phyloP scores from a whole-genome alignment of 176 grass and related monocot genomes.

The Lolium perenne region DNA sequence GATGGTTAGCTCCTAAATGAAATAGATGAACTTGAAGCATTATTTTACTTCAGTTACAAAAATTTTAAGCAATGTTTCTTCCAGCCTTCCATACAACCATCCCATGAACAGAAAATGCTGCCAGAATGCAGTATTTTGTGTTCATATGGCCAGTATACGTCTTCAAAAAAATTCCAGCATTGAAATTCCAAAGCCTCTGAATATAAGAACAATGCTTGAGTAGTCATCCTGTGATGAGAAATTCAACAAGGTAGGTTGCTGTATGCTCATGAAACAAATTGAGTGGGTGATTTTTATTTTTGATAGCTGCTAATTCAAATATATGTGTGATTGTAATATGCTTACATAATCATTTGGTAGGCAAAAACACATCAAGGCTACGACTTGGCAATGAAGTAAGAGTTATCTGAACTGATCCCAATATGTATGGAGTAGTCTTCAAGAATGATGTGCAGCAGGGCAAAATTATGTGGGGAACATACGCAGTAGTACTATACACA shows the following conservation, averaged over 20 bases:
- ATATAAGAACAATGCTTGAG: slow-evolving; percentile 34
- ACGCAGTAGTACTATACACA: neutral
- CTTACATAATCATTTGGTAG: slow-evolving; percentile 19
- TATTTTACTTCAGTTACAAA: neutral
- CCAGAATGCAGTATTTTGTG: slow-evolving; percentile 78
- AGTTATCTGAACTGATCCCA: slow-evolving; percentile 4
- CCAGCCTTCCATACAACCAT: slow-evolving; percentile 25
- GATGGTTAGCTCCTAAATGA: neutral
- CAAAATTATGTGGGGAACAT: neutral
- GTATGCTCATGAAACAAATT: slow-evolving; percentile 20
- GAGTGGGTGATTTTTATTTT: neutral
- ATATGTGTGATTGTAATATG: slow-evolving; percentile 6
- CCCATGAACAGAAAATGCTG: slow-evolving; percentile 67
- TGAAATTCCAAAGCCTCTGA: slow-evolving; percentile 94
- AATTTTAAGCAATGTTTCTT: slow-evolving; percentile 22
- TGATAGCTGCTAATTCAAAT: neutral
- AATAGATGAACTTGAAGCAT: slow-evolving; percentile 15
- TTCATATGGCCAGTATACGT: slow-evolving; percentile 91
- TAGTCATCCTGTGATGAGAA: neutral
- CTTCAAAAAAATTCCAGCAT: slow-evolving; percentile 87
- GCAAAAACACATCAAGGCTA: neutral
- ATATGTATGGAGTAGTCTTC: slow-evolving; percentile 8
- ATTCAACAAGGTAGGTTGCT: neutral
- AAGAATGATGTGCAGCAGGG: neutral
- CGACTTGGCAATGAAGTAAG: slow-evolving; percentile 11